Base-by-base conservation (phyloP, 1,284 basidiomycete species). In the Malassezia globosa region DNA sequence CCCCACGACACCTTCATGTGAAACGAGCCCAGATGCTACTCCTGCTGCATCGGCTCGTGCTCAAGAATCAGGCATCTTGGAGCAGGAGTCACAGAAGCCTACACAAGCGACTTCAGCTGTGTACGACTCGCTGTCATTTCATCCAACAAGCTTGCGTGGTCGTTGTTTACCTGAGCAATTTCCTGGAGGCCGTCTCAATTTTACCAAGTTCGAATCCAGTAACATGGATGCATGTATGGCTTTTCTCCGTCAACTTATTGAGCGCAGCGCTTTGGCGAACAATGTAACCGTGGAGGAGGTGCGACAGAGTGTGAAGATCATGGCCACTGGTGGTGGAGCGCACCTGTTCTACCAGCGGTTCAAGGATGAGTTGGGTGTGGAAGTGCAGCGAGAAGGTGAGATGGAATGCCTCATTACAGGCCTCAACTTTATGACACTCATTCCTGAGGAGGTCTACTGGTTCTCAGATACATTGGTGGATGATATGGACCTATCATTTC, bases 391-490 rank as follows among this genome's bases (percentile, higher is more conserved):
- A 48, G 92, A 96, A 73, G 94, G 97, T 72, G 94, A 99, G 77
- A 97, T 99, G 94, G 88, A 87, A 74, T 96, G 92, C 68, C 75
- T 97, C 64, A 97, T 97, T 59, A 85, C 90, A 58, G 94, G 94
- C 14, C 78, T 99, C 66, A 87, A 89, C 73, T 99, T 99, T 74
- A 86, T 96, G 73, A 84, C 86, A 24, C 81, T 87, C 68, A 94
- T 99, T 53, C 92, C 92, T 25, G 84, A 94, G 74, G 94, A 99
- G 73, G 90, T 90, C 26, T 99, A 96, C 74, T 96, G 84, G 78
- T 97, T 95, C 76, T 94, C 89, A 37, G 94, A 99, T 74, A 85
- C 95, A 74, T 81, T 96, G 59, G 90, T 96, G 5, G 54, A 58
- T 27, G 61, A 58, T 56, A 61, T 47, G 50, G 14, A 31, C 24